Base-by-base conservation (phyloP, 2,329 filamentous ascomycete species). In the Penicillium sp. region DNA sequence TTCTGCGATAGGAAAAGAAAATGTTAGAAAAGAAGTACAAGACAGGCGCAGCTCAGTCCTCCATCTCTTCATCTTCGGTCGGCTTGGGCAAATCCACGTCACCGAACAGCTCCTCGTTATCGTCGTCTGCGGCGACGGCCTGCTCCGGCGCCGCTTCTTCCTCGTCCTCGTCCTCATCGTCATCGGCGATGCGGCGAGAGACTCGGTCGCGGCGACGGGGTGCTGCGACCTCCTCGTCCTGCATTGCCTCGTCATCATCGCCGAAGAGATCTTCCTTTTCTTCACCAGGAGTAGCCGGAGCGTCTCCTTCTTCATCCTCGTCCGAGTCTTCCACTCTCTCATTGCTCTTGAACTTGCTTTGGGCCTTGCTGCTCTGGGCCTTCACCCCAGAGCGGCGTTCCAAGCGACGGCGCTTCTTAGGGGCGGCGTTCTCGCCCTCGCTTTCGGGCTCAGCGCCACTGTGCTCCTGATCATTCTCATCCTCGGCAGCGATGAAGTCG, bases 241-340 rank as follows among this genome's bases (percentile, higher is more conserved):
- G 80, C 14, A 79, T 79, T 6, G 80, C 76, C 27, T 74, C 70
- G 20, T 69, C 49, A 63, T 68, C 48, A 62, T 69, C 69, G 7
- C 57, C 60, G 58, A 69, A 70, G 42, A 70, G 58, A 31, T 71
- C 67, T 40, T 69, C 68, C 7, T 67, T 51, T 43, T 64, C 64
- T 26, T 64, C 65, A 25, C 47, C 57, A 5, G 64, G 68, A 8
- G 59, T 63, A 46, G 56, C 65, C 7, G 66, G 66, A 18, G 62
- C 72, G 41, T 74, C 83, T 6, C 67, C 68, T 11, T 70, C 83
- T 7, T 68, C 68, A 12, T 70, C 68, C 2, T 69, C 68, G 44
- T 89, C 87, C 57, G 87, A 90, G 59, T 93, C 89, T 43, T 90
- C 88, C 26, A 96, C 86, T 59, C 92, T 85, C 74, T 96, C 92